Percentiles rank a stretch among this genome's conserved stretches.
Conservation (phyloP, 179 eudicot genomes). For the Corrigiola litoralis region DNA sequence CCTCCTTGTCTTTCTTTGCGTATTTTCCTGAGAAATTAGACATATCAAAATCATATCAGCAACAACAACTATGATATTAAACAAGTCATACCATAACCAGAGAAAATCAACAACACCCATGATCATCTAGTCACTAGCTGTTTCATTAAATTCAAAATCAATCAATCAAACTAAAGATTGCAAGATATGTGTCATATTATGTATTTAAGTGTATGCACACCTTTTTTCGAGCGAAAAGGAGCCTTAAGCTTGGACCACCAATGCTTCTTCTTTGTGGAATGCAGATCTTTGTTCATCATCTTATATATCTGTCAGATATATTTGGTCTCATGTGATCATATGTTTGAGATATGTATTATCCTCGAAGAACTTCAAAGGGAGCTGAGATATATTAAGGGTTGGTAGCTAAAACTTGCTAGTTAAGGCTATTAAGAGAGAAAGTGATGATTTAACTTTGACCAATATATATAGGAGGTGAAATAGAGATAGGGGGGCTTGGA, state of each 20-base stretch:
- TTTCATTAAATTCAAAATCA: too few relatives aligned
- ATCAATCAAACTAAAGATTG: too few relatives aligned
- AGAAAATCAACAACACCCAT: too few relatives aligned
- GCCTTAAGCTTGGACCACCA: conserved; percentile 36
- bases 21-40: conserved; percentile 23
- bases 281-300: neutral
- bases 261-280: conserved; percentile 19
- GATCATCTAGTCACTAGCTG: too few relatives aligned
- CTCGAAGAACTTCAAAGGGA: too few relatives aligned
- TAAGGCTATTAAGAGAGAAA: neutral
- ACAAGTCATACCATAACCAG: neutral
- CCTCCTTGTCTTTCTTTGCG: conserved; percentile 13
- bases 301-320: conserved; percentile 6
- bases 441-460: neutral
- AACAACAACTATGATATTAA: neutral
- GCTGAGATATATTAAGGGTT: too few relatives aligned
- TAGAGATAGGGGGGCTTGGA: conserved; percentile 1
- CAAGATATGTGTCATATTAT: too few relatives aligned
- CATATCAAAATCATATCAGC: neutral
- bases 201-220: conserved; percentile 26
- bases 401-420: neutral
- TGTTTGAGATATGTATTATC: too few relatives aligned
- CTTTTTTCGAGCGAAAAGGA: conserved; percentile 19
- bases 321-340: conserved; percentile 3
- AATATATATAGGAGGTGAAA: conserved; percentile 23